Base-by-base conservation (phyloP, 345 rosid genomes). In the Populus euphratica region DNA sequence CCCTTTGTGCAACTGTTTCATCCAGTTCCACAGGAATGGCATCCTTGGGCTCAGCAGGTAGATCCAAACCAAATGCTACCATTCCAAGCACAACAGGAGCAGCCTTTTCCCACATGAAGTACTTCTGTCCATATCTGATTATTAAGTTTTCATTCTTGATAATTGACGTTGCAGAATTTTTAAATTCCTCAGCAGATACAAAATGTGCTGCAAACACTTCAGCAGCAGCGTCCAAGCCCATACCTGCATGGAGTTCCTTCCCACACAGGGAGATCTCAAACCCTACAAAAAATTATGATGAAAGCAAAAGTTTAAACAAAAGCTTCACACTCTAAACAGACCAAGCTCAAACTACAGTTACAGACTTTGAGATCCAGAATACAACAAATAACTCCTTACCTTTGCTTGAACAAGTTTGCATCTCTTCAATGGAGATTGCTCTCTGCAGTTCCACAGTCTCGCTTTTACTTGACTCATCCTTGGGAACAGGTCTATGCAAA, bases 221-320 rank as follows among this genome's bases (percentile, higher is more conserved):
- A 76, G 97, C 90, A 25, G 98, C 96, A 64, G 98, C 93, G 38
- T 77, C 81, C 33, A 73, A 86, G 73, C 98, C 96, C 93, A 94
- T 94, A 62, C 96, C 93, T 33, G 83, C 78, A 70, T 43, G 83
- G 72, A 94, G 91, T 83, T 91, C 94, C 81, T 87, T 86, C 75
- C 90, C 88, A 85, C 98, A 94, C 29, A 94, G 88, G 74, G 98
- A 94, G 83, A 94, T 84, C 87, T 89, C 94, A 86, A 91, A 84
- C 69, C 88, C 98, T 94, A 88, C 76, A 86, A 78, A 74, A 44
- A 74, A 11, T 38, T 23, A 71, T 43, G 59, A 76, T 23, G 39
- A 79, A 68, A 44, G 20, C 75, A 52, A n/a, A 79, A 74, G 33
- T 69, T 52, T 85, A 63, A n/a, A 52, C 47, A 74, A 79, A 75